Evolutionary conservation across 148 eudicot genomes (phyloP), one percentile per base, ranked within the genome.

Genomic region (Camellia japonica): DNA sequence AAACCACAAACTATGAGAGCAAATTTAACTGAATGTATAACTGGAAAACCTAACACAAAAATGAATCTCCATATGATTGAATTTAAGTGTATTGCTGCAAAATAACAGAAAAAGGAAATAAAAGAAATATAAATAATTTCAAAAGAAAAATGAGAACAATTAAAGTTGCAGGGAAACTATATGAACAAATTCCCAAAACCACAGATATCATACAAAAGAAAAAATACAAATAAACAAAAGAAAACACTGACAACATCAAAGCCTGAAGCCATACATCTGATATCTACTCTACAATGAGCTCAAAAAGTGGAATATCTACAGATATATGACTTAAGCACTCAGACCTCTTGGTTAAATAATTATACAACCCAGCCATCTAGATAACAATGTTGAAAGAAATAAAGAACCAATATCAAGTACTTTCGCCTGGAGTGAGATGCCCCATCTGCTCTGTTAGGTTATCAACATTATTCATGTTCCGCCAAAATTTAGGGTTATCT

Each of bases 371-470:
- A 19, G 64, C 14, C 4, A 56, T 43, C 19, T 7, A 58, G 14
- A 78, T 16, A 23, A 51, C 38, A 30, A 65, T 14, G 61, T 41
- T 0, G 72, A 78, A 43, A 13, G 62, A 52, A 78, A 38, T 54
- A 60, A 12, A 14, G 46, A 69, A 55, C 67, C 65, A 59, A 65
- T 64, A 43, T 80, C 77, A 83, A 43, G 76, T 83, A 60, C 77
- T 75, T 75, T 70, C 84, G 13, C 77, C 78, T 65, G 81, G 80
- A 87, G 82, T 74, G 43, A 87, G 83, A 76, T 80, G 85, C 23
- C 84, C 85, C 85, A 80, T 73, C 80, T 80, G 80, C 75, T 82
- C 79, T 15, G 84, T 66, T 68, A 84, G 83, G 58, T 74, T 78
- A 80, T 87, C 82, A 30, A 84, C 80, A 61, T 60, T 81, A 19